These are phyloP conservation scores for Irpex sp. DNA, from an alignment of 1,284 basidiomycete genomes.

Conservation along the genomic window DNA sequence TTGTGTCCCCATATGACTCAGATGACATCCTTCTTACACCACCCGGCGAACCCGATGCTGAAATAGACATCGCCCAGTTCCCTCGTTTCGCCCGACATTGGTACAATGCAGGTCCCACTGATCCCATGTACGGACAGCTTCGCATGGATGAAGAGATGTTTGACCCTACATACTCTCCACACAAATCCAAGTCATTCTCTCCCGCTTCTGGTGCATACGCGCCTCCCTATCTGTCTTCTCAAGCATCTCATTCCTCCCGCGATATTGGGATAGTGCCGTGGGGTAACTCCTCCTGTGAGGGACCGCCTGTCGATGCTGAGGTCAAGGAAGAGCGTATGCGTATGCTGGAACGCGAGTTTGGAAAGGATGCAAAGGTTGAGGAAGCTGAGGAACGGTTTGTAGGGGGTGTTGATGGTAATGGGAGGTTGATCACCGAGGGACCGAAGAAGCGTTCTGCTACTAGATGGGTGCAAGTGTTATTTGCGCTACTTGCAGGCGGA, in stretches of 20 bases:
- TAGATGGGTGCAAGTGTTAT: conserved; percentile 45
- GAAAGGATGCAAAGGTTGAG: conserved; percentile 28
- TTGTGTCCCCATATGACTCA: conserved; percentile 7
- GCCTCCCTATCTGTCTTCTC: conserved; percentile 17
- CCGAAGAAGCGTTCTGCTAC: conserved; percentile 53
- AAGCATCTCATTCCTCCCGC: conserved; percentile 22
- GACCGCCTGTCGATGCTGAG: conserved; percentile 37
- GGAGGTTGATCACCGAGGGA: conserved; percentile 56
- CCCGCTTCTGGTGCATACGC: conserved; percentile 27
- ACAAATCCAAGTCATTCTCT: conserved; percentile 18
- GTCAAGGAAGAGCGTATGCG: conserved; percentile 64
- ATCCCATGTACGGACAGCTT: conserved; percentile 9
- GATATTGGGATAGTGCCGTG: conserved; percentile 23
- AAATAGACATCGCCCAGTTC: conserved; percentile 58
- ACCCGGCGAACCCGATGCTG: conserved; percentile 26
- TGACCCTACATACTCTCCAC: conserved; percentile 25
- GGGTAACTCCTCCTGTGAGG: conserved; percentile 19
- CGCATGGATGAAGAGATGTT: conserved; percentile 22
- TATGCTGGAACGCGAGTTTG: conserved; percentile 66
- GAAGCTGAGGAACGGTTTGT: conserved; percentile 42
- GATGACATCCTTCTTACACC: conserved; percentile 15
- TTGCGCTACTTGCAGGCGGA: conserved; percentile 48
- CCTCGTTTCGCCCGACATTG: conserved; percentile 59
- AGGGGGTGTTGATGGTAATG: conserved; percentile 55
- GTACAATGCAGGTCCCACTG: conserved; percentile 35